phyloP scores from a whole-genome alignment of 192 early-diverging fungal genomes.

The Chytriomyces hyalinus region DNA sequence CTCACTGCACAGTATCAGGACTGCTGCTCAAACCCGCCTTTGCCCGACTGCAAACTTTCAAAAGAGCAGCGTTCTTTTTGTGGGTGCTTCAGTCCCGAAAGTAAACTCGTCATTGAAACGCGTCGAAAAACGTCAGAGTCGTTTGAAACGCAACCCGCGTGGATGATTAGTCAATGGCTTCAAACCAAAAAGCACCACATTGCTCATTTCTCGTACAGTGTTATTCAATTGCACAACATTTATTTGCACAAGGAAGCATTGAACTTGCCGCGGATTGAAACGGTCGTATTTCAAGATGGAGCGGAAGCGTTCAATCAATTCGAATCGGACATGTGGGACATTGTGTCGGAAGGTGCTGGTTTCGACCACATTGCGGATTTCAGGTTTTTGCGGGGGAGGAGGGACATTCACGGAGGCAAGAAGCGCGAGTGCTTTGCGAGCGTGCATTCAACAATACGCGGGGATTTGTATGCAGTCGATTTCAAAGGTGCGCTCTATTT shows the following conservation, averaged over 20 bases:
- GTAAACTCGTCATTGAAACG: conserved; percentile 6
- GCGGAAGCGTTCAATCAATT: neutral
- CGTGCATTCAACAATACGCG: conserved; percentile 13
- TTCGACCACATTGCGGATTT: neutral
- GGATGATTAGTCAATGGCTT: conserved; percentile 25
- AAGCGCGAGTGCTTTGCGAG: neutral
- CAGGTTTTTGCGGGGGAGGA: conserved; percentile 1
- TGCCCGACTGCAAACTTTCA: neutral
- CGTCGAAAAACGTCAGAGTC: no score
- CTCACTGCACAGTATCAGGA: neutral
- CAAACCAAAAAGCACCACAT: conserved; percentile 22
- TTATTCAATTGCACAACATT: conserved; percentile 8
- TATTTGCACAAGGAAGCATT: neutral
- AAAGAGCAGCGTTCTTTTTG: neutral
- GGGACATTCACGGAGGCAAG: neutral
- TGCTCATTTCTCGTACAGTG: conserved; percentile 8
- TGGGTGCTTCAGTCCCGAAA: conserved; percentile 12
- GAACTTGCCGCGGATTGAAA: neutral
- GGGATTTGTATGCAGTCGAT: conserved; percentile 8
- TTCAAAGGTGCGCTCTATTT: neutral
- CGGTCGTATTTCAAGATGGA: conserved; percentile 15
- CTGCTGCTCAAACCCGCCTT: neutral
- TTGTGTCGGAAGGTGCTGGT: neutral
- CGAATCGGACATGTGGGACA: conserved; percentile 17
- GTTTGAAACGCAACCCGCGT: neutral